These are phyloP conservation scores for Cordyceps farinosa DNA, from an alignment of 2,329 filamentous ascomycete species.

Conservation along the genomic window DNA sequence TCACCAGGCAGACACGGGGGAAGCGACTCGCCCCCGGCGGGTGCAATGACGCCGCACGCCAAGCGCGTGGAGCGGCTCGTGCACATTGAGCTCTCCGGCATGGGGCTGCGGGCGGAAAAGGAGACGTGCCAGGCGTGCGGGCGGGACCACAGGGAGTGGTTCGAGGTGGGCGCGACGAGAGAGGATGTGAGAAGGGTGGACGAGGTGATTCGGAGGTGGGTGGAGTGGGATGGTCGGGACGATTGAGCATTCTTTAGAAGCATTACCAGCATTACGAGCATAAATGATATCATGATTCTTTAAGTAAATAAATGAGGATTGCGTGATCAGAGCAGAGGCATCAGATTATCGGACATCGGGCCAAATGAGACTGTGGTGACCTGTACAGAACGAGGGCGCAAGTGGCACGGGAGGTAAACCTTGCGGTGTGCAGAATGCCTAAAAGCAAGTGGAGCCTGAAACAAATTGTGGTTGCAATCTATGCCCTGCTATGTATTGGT, in stretches of 20 bases:
- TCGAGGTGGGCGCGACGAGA: constrained; percentile 75
- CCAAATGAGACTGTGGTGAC: too few species aligned
- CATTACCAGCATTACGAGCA: not conserved
- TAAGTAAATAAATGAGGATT: too few species aligned
- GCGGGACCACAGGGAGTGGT: constrained; percentile 89
- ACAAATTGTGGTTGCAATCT: too few species aligned
- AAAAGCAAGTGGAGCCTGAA: too few species aligned
- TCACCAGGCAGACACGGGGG: not conserved
- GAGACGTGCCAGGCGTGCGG: constrained; percentile 72
- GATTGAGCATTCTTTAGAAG: not conserved
- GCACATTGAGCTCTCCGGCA: constrained; percentile 76
- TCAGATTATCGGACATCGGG: too few species aligned
- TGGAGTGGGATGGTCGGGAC: constrained; percentile 62
- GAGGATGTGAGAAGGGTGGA: constrained; percentile 64
- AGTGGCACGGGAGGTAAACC: too few species aligned
- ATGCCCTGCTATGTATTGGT: too few species aligned
- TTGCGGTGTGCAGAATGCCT: too few species aligned
- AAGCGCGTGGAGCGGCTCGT: constrained; percentile 87
- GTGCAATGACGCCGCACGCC: constrained; percentile 75
- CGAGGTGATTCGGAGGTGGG: constrained; percentile 77
- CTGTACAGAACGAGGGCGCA: too few species aligned
- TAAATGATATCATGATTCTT: not conserved
- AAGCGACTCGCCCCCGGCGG: constrained; percentile 29
- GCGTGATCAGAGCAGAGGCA: too few species aligned
- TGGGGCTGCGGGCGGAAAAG: constrained; percentile 52